A percentile compares a stretch with the other conserved stretches of the same genome.
Evolutionary conservation across 495 filamentous ascomycete species (phyloP).

Genomic region (Trichoderma asperelloides): DNA sequence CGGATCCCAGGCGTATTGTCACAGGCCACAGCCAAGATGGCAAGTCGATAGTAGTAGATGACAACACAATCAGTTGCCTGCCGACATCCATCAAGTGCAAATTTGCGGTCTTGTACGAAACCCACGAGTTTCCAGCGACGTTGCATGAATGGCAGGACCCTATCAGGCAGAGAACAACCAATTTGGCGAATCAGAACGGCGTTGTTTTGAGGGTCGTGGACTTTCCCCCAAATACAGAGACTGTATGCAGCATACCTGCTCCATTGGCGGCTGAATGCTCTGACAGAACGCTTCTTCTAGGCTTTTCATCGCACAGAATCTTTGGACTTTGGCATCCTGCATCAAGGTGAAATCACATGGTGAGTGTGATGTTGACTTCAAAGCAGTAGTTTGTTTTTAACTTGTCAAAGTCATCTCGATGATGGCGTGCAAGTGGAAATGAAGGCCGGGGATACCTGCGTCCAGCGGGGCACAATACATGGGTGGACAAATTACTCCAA

Average conservation of each 20-base stretch:
- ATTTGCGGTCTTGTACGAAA: background rate
- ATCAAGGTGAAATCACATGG: background rate
- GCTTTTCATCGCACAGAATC: conserved; percentile 1
- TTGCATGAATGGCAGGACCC: background rate
- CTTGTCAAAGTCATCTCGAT: background rate
- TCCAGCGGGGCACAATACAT: conserved; percentile 6
- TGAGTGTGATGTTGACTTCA: background rate
- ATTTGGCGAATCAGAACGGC: background rate
- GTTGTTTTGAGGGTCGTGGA: background rate
- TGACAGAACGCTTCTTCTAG: background rate
- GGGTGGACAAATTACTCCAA: background rate
- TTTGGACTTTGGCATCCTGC: conserved; percentile 2
- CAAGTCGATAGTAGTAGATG: background rate
- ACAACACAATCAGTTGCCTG: background rate
- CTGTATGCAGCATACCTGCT: background rate
- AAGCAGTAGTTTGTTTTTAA: background rate
- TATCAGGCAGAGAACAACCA: background rate
- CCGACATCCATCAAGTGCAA: background rate
- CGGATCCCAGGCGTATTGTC: conserved; percentile 1
- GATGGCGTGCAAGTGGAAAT: background rate
- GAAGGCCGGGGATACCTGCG: background rate
- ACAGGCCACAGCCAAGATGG: background rate
- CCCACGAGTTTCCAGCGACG: background rate
- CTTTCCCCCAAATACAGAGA: background rate
- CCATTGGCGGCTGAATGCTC: background rate